Conservation (phyloP, 2,329 filamentous ascomycete genomes). For the Aspergillus tanneri region DNA sequence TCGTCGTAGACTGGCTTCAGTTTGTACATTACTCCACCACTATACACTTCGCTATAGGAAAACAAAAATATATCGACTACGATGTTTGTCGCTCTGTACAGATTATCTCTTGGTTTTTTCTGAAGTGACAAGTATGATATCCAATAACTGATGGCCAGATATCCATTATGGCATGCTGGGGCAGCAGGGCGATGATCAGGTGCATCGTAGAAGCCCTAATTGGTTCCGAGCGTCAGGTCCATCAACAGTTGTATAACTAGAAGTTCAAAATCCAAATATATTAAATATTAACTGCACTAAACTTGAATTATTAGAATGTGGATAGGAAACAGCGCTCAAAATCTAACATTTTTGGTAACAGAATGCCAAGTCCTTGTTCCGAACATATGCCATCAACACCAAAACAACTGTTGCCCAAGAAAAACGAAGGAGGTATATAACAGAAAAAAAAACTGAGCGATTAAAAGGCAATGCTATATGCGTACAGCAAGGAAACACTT, state of each 20-base stretch:
- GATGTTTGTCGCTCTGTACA: too few relatives aligned
- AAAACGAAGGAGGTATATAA: constrained; percentile 14
- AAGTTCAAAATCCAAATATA: neutral
- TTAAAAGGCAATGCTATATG: constrained; percentile 6
- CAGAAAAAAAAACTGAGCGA: constrained; percentile 13
- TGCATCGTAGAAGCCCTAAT: neutral
- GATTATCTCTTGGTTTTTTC: too few relatives aligned
- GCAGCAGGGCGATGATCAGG: neutral
- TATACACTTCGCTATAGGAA: too few relatives aligned
- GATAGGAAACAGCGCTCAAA: neutral
- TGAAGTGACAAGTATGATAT: too few relatives aligned
- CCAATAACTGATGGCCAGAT: too few relatives aligned
- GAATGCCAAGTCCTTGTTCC: constrained; percentile 13
- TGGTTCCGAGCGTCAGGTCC: neutral
- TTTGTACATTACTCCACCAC: too few relatives aligned
- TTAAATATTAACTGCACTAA: neutral
- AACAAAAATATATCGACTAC: too few relatives aligned
- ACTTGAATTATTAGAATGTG: neutral
- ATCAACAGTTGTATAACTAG: neutral
- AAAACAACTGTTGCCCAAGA: neutral
- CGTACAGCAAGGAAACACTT: neutral
- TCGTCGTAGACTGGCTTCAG: too few relatives aligned
- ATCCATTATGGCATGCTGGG: too few relatives aligned
- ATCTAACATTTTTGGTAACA: constrained; percentile 2
- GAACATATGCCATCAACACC: constrained; percentile 1